Base-by-base conservation (phyloP, 2,329 filamentous ascomycete species). In the Grosmannia serpens region DNA sequence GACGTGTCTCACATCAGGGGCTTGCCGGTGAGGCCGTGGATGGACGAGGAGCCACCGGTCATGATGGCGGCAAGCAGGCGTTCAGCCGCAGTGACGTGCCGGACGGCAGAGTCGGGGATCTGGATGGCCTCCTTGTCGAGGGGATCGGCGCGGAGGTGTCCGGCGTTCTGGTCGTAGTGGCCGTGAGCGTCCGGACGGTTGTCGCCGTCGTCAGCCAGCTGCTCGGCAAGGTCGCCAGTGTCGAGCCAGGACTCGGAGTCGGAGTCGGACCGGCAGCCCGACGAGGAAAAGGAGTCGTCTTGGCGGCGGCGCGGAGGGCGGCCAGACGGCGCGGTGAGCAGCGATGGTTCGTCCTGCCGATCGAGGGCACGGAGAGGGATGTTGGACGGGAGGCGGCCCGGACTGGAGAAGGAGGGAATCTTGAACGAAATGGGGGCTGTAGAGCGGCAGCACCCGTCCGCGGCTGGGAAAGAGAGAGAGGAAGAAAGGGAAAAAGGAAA, bases 1-100 rank as follows among this genome's bases (percentile, higher is more conserved):
- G 3, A 26, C n/a, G 11, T 20, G n/a, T 20, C 55, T 11, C 26
- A 96, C 87, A 99, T 82, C 68, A 99, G 79, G 74, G 92, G 86
- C 78, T 95, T 96, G 76, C 94, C 94, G 67, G 95, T 95, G 66
- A 99, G 82, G 78, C 94, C 94, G 76, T 94, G 88, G 68, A 90
- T 86, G 70, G 87, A 85, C 69, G 82, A 78, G 65, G 85, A 81
- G 64, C 88, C 85, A 70, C 85, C 85, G 65, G 90, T 85, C 91
- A 99, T 96, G 81, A 95, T 87, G 77, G 79, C 73, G 65, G 87
- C 89, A 67, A 97, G 74, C 64, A 88, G 72, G 69, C 84, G 86
- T 71, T 91, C 83, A 63, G 77, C 81, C 66, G 80, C 80, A 57
- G 83, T 81, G 62, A 91, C 83, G 61, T 74, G 81, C 65, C 81